These are phyloP conservation scores for Perilla frutescens DNA, from an alignment of 257 asterid genomes.

Conservation along the genomic window DNA sequence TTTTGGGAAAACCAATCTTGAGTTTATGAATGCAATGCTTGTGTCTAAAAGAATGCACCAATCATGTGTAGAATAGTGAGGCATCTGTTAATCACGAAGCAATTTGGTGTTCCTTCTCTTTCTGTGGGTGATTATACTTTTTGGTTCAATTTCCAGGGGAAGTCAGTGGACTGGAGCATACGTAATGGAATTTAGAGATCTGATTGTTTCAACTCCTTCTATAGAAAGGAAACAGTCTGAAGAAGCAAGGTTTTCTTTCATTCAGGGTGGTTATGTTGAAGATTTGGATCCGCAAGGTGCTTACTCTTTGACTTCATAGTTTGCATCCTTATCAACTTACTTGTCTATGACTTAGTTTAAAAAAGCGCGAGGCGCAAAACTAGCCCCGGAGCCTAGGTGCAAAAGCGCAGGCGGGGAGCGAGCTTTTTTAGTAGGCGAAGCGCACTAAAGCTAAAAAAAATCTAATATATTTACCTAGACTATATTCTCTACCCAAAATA, in stretches of 20 bases:
- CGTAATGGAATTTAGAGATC: conserved; percentile 71
- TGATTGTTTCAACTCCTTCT: conserved; percentile 60
- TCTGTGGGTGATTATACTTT: conserved; percentile 20
- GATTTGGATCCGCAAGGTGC: conserved; percentile 70
- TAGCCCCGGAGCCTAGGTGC: no score
- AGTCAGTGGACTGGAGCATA: conserved; percentile 91
- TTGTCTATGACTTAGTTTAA: no score
- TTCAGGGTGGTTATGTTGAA: conserved; percentile 87
- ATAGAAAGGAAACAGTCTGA: conserved; percentile 49
- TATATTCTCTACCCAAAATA: no score
- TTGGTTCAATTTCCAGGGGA: conserved; percentile 57
- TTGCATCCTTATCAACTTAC: background rate
- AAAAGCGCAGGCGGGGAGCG: no score
- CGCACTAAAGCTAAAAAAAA: no score
- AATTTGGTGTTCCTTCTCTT: background rate
- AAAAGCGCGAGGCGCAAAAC: no score
- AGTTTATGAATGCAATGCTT: background rate
- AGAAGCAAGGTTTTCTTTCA: conserved; percentile 89
- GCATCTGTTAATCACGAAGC: background rate
- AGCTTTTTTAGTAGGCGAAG: no score
- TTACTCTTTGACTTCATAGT: conserved; percentile 30
- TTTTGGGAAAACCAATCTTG: background rate
- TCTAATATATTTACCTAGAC: no score
- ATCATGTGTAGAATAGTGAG: background rate
- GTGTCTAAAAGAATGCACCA: background rate